Base-by-base conservation (phyloP, 768 basidiomycete species). In the Amanita molliuscula region DNA sequence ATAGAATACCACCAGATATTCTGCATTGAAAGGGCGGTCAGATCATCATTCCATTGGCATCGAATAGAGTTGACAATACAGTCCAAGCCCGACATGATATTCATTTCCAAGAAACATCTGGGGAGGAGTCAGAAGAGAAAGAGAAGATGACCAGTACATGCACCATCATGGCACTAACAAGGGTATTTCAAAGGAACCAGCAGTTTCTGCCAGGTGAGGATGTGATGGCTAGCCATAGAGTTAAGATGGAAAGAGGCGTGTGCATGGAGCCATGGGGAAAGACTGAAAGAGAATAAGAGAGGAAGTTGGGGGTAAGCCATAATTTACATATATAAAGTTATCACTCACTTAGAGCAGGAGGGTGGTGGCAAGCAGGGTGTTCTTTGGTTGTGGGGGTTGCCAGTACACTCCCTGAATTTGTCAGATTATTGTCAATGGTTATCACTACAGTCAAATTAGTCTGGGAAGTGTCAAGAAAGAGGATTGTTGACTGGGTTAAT, bases 1-100 rank as follows among this genome's bases (percentile, higher is more conserved):
- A 78, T 76, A 3, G 88, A 82, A 62, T 90, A 90, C 87, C 87
- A 90, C 1, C 88, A 79, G 52, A 70, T 66, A 46, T 70, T 76
- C 57, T 84, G 76, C 81, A 89, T 82, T 5, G 78, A 63, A 20
- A 88, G 75, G 8, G 75, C 55, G 0, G 72, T 67, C 2, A 77
- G 67, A 37, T 88, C 73, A 58, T 89, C 87, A 59, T 77, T 87
- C 84, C 86, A 88, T 55, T 78, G 71, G 57, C 87, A 89, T 2
- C 72, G 53, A 0, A 73, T 2, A 13, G 72, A 71, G 10, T 67
- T 53, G 57, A 79, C 71, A 56, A 80, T 63, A n/a, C n/a, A n/a
- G 52, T 77, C 69, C 1, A 63, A 51, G 46, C 62, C 48, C 62
- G 72, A 62, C 92, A 95, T 3, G 90, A 83, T 83, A 67, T 8